These are phyloP conservation scores for Penstemon barbatus DNA, from an alignment of 257 asterid species.

Conservation along the genomic window DNA sequence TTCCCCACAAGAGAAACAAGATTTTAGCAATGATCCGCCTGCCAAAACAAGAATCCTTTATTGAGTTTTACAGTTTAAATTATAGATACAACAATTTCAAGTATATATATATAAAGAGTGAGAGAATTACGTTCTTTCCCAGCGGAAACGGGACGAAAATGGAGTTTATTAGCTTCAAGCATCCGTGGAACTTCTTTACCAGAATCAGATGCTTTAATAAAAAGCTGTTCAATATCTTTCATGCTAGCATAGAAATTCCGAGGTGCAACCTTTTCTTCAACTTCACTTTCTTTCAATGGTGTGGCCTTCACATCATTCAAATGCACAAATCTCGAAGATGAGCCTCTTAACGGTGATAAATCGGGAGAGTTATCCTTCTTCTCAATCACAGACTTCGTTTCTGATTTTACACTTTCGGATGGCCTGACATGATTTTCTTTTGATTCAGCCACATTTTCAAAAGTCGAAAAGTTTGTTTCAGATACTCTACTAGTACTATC, in stretches of 20 bases:
- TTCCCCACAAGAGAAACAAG: slow-evolving; percentile 88
- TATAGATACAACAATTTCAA: slow-evolving; percentile 2
- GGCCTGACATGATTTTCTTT: slow-evolving; percentile 36
- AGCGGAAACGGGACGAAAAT: slow-evolving; percentile 76
- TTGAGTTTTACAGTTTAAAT: slow-evolving; percentile 19
- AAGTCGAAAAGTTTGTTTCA: slow-evolving; percentile 44
- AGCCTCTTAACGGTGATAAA: slow-evolving; percentile 62
- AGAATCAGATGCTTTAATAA: slow-evolving; percentile 85
- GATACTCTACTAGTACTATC: slow-evolving; percentile 26
- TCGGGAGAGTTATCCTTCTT: slow-evolving; percentile 60
- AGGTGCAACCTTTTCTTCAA: slow-evolving; percentile 60
- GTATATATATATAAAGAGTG: slow-evolving; percentile 9
- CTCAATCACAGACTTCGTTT: slow-evolving; percentile 51
- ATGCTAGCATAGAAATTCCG: slow-evolving; percentile 79
- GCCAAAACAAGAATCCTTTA: slow-evolving; percentile 33
- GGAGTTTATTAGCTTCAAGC: slow-evolving; percentile 97
- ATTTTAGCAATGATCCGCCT: slow-evolving; percentile 72
- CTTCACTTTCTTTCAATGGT: slow-evolving; percentile 50
- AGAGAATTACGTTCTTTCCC: slow-evolving; percentile 64
- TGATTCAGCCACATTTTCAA: slow-evolving; percentile 47
- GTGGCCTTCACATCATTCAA: slow-evolving; percentile 52
- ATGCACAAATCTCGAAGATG: slow-evolving; percentile 55
- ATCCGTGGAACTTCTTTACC: slow-evolving; percentile 95
- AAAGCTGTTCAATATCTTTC: slow-evolving; percentile 77
- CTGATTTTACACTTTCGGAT: slow-evolving; percentile 37